phyloP scores from a whole-genome alignment of 2,329 filamentous ascomycete species.

The Alternaria dauci region DNA sequence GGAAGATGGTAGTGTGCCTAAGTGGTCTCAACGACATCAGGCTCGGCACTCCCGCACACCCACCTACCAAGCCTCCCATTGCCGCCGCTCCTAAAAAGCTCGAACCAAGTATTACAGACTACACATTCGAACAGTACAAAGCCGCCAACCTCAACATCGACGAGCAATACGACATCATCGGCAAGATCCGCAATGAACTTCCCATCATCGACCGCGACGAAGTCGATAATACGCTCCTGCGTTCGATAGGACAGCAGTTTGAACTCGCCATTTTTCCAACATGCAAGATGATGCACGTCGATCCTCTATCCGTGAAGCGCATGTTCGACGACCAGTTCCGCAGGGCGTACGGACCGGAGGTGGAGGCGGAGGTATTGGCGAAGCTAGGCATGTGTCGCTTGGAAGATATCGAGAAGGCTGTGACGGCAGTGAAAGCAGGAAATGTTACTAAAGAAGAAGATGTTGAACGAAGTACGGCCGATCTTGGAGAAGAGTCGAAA shows the following conservation, averaged over 20 bases:
- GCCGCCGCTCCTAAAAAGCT: background rate
- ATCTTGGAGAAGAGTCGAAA: background rate
- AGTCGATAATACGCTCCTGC: slow-evolving; percentile 9
- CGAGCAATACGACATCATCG: slow-evolving; percentile 13
- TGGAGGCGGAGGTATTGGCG: background rate
- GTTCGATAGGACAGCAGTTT: slow-evolving; percentile 6
- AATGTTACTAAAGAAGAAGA: background rate
- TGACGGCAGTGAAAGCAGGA: background rate
- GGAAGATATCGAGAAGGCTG: background rate
- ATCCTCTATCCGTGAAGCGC: slow-evolving; percentile 9
- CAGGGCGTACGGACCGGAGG: slow-evolving; percentile 11
- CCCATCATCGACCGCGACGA: slow-evolving; percentile 17
- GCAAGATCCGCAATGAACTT: slow-evolving; percentile 12
- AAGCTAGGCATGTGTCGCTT: background rate
- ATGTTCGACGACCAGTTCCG: slow-evolving; percentile 18
- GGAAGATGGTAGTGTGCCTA: background rate
- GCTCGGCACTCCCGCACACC: background rate
- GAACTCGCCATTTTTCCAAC: slow-evolving; percentile 6
- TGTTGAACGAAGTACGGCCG: background rate
- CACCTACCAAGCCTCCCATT: background rate
- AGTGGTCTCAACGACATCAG: slow-evolving; percentile 4
- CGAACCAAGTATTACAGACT: background rate
- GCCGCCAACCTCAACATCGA: slow-evolving; percentile 8
- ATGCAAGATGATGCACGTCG: slow-evolving; percentile 19
- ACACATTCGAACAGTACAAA: slow-evolving; percentile 18